Percentiles rank a stretch among this genome's conserved stretches.
phyloP scores from a whole-genome alignment of 495 filamentous ascomycete species.

The Hypoxylon rickii region DNA sequence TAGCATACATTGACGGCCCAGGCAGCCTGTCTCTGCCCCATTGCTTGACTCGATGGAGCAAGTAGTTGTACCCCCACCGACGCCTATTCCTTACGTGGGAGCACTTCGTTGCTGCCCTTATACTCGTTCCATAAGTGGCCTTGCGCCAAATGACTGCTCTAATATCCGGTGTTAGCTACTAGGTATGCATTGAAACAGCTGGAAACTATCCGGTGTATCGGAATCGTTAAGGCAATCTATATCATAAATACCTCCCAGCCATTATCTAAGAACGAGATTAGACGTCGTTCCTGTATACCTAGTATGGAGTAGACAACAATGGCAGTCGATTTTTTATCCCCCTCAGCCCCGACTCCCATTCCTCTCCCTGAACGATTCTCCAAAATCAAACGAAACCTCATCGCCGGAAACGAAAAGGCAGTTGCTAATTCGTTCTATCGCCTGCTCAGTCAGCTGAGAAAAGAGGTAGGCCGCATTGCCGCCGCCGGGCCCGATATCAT shows the following conservation, averaged over 20 bases:
- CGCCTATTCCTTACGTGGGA: slow-evolving; percentile 12
- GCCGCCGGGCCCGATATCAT: slow-evolving; percentile 49
- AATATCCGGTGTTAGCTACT: slow-evolving; percentile 3
- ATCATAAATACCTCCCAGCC: no score
- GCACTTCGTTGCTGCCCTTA: slow-evolving; percentile 8
- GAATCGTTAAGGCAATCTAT: no score
- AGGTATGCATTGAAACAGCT: background rate
- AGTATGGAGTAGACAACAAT: slow-evolving; percentile 18
- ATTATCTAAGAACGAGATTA: no score
- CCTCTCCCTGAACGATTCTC: slow-evolving; percentile 73
- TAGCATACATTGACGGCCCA: slow-evolving; percentile 5
- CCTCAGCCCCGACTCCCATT: slow-evolving; percentile 39
- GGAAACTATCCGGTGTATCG: background rate
- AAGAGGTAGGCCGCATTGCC: slow-evolving; percentile 57
- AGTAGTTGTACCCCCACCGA: slow-evolving; percentile 15
- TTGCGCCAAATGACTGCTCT: slow-evolving; percentile 1
- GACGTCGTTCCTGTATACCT: no score
- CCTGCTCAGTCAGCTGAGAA: slow-evolving; percentile 59
- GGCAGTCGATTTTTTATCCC: slow-evolving; percentile 28
- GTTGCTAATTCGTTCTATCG: slow-evolving; percentile 69
- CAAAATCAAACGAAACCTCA: slow-evolving; percentile 67
- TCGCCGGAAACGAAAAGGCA: slow-evolving; percentile 63
- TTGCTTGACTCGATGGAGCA: slow-evolving; percentile 10
- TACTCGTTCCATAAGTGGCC: slow-evolving; percentile 11
- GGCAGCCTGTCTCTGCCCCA: slow-evolving; percentile 4